Evolutionary conservation across 352 stramenopile genomes (phyloP).

Genomic region (Phytophthora hybrid): DNA sequence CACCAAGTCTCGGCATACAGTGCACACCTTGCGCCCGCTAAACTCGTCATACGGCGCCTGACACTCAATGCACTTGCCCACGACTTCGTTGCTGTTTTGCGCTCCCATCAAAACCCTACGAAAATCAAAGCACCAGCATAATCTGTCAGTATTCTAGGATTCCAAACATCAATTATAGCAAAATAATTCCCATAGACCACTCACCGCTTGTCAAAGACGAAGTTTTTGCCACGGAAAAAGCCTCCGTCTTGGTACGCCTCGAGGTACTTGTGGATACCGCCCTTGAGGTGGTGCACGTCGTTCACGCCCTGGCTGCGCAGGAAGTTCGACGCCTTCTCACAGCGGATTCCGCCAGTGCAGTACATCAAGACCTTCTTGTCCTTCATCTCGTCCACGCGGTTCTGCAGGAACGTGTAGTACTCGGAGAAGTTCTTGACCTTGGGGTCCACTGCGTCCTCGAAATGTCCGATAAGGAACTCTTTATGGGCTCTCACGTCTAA

Average conservation of each 20-base stretch:
- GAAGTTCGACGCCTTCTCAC: constrained; percentile 81
- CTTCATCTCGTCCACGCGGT: constrained; percentile 69
- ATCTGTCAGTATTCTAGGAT: not conserved
- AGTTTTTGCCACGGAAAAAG: constrained; percentile 84
- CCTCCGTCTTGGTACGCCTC: constrained; percentile 65
- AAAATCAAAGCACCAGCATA: not conserved
- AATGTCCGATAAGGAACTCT: constrained; percentile 77
- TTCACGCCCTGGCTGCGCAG: constrained; percentile 62
- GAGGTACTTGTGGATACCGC: constrained; percentile 82
- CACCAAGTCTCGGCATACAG: constrained; percentile 75
- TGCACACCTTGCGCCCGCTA: constrained; percentile 75
- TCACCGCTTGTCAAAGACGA: constrained; percentile 85
- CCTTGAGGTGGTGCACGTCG: constrained; percentile 74
- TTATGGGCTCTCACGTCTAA: constrained; percentile 73
- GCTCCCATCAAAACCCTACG: constrained; percentile 68
- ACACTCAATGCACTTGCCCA: constrained; percentile 82
- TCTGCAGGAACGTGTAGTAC: constrained; percentile 74
- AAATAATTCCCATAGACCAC: constrained; percentile 6
- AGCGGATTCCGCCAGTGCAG: constrained; percentile 80
- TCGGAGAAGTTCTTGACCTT: constrained; percentile 83
- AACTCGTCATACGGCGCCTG: constrained; percentile 63
- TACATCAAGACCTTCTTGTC: constrained; percentile 84
- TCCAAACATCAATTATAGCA: not conserved
- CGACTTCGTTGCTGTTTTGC: constrained; percentile 62
- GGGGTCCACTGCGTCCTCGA: constrained; percentile 69